phyloP scores from a whole-genome alignment of 805 yeast species.

The Wickerhamiella sorbophila region DNA sequence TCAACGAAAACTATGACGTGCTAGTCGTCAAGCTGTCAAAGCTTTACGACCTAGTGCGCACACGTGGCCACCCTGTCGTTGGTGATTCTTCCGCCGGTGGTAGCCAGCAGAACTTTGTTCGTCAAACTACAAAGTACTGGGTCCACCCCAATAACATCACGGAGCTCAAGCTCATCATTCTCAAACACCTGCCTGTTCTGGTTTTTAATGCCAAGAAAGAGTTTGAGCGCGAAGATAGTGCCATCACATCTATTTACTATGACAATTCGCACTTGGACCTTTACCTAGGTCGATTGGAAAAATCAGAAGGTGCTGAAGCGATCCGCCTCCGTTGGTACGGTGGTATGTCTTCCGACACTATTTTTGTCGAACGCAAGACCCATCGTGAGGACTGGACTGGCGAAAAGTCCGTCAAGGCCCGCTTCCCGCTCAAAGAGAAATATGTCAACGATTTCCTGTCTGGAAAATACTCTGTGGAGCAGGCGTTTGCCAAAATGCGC shows the following conservation, averaged over 20 bases:
- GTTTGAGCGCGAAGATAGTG: slow-evolving; percentile 86
- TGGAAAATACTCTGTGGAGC: slow-evolving; percentile 76
- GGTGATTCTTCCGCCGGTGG: slow-evolving; percentile 99
- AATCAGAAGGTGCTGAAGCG: slow-evolving; percentile 98
- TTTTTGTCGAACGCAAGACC: slow-evolving; percentile 93
- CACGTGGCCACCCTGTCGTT: slow-evolving; percentile 86
- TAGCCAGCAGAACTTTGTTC: slow-evolving; percentile 89
- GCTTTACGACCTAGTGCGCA: slow-evolving; percentile 82
- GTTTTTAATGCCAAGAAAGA: slow-evolving; percentile 95
- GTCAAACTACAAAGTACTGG: slow-evolving; percentile 99
- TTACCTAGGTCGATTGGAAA: slow-evolving; percentile 85
- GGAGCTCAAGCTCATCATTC: slow-evolving; percentile 78
- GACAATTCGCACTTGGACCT: slow-evolving; percentile 82
- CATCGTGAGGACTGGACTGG: slow-evolving; percentile 99
- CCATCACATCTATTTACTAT: slow-evolving; percentile 91
- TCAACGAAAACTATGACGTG: slow-evolving; percentile 84
- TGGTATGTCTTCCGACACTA: slow-evolving; percentile 84
- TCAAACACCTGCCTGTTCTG: slow-evolving; percentile 91
- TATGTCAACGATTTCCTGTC: slow-evolving; percentile 69
- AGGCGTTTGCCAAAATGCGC: slow-evolving; percentile 83
- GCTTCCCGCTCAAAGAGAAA: slow-evolving; percentile 85
- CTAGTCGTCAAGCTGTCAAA: slow-evolving; percentile 80
- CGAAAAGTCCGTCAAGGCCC: slow-evolving; percentile 95
- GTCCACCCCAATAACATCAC: slow-evolving; percentile 97
- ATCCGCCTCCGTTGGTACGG: slow-evolving; percentile 98